phyloP scores from a whole-genome alignment of 495 filamentous ascomycete species.

The Cetradonia linearis region DNA sequence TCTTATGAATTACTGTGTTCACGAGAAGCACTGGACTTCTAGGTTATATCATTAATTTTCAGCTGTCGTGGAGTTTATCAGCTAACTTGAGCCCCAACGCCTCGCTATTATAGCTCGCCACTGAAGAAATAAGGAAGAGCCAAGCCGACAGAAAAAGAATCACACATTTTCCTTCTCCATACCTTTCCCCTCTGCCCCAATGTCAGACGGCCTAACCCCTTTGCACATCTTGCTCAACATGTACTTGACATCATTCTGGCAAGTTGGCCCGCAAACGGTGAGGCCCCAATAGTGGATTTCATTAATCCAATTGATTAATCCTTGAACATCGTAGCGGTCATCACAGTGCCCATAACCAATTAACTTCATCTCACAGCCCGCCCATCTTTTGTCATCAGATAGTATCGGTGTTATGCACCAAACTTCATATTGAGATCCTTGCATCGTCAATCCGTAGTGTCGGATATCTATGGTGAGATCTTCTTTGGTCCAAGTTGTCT shows the following conservation, averaged over 20 bases:
- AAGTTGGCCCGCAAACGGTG: background rate
- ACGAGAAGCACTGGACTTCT: too few species aligned
- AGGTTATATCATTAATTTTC: too few species aligned
- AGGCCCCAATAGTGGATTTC: conserved; percentile 17
- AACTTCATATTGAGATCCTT: background rate
- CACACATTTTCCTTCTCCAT: background rate
- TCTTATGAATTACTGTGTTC: too few species aligned
- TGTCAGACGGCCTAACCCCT: background rate
- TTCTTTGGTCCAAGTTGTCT: background rate
- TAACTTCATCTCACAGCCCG: background rate
- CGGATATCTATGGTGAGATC: background rate
- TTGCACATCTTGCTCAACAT: background rate
- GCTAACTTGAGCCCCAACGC: too few species aligned
- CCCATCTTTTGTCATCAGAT: background rate
- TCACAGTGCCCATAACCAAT: conserved; percentile 1
- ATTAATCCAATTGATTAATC: conserved; percentile 13
- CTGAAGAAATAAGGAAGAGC: too few species aligned
- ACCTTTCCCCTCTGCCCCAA: background rate
- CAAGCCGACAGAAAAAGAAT: too few species aligned
- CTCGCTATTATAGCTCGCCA: too few species aligned
- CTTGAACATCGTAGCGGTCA: background rate
- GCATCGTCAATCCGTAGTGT: conserved; percentile 13
- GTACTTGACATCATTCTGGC: conserved; percentile 8
- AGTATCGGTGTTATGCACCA: conserved; percentile 7
- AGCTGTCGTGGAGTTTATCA: too few species aligned